These are phyloP conservation scores for Theobroma grandiflorum DNA, from an alignment of 441 rosid species.

Conservation along the genomic window DNA sequence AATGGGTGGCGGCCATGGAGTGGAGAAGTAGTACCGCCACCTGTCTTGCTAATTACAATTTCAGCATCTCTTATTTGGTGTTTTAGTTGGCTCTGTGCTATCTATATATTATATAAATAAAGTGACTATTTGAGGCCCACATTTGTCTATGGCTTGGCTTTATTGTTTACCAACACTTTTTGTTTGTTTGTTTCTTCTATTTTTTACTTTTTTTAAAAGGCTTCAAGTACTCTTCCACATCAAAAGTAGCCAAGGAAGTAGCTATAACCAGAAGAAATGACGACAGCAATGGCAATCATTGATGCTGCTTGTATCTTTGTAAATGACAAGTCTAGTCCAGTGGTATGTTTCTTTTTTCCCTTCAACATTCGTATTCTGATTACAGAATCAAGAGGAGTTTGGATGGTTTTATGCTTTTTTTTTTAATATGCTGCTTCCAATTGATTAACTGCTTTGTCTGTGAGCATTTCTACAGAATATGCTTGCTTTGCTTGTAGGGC, in stretches of 20 bases:
- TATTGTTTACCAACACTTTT: not conserved
- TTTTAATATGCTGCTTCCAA: not conserved
- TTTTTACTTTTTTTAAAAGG: not conserved
- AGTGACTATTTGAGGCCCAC: not conserved
- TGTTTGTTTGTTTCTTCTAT: not conserved
- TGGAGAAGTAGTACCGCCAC: not conserved
- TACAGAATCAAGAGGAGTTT: not conserved
- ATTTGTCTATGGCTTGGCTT: not conserved
- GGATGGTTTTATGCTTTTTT: not conserved
- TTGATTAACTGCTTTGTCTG: not conserved
- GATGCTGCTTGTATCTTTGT: not conserved
- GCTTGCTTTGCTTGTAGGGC: constrained; percentile 22
- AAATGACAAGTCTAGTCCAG: not conserved
- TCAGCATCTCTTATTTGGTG: not conserved
- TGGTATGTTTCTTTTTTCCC: not conserved
- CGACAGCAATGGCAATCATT: not conserved
- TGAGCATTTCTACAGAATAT: not conserved
- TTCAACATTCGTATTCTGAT: not conserved
- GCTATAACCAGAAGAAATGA: not conserved
- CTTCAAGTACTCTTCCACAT: constrained; percentile 10
- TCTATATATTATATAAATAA: not conserved
- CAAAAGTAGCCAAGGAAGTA: not conserved
- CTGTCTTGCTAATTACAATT: not conserved
- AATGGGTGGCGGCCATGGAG: no score
- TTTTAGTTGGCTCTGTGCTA: not conserved